phyloP scores from a whole-genome alignment of 139 green algal genomes.

The Chlamydomonas schloesseri region DNA sequence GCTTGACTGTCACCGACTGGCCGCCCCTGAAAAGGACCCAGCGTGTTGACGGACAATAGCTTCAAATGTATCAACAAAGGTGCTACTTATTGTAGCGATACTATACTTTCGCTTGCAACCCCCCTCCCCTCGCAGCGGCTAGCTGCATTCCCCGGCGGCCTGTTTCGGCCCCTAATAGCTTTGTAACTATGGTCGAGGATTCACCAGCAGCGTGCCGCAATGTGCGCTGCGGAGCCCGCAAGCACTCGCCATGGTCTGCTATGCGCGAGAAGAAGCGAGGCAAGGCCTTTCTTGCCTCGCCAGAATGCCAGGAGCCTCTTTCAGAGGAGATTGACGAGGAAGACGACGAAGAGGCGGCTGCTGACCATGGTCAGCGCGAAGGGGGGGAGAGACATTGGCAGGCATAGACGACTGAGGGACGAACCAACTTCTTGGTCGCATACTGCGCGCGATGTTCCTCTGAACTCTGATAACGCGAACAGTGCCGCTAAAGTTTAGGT shows the following conservation, averaged over 20 bases:
- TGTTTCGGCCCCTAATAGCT: too few species aligned
- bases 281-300: neutral
- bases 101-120: too few species aligned
- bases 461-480: neutral
- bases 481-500: too few species aligned
- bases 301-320: slow-evolving; percentile 11
- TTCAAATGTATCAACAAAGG: too few species aligned
- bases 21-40: too few species aligned
- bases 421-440: neutral
- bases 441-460: neutral
- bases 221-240: neutral
- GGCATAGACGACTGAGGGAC: neutral
- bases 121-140: too few species aligned
- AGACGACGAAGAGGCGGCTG: neutral
- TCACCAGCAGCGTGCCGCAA: neutral
- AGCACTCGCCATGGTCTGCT: slow-evolving; percentile 30
- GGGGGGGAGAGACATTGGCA: neutral
- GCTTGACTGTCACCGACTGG: too few species aligned
- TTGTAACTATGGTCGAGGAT: slow-evolving; percentile 10
- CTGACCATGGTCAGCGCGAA: neutral
- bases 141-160: too few species aligned
- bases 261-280: neutral
- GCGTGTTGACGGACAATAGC: too few species aligned
- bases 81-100: too few species aligned
- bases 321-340: slow-evolving; percentile 29